A percentile compares a stretch with the other conserved stretches of the same genome.
These are phyloP conservation scores for Cornus controversa DNA, from an alignment of 148 eudicot genomes.

Conservation along the genomic window DNA sequence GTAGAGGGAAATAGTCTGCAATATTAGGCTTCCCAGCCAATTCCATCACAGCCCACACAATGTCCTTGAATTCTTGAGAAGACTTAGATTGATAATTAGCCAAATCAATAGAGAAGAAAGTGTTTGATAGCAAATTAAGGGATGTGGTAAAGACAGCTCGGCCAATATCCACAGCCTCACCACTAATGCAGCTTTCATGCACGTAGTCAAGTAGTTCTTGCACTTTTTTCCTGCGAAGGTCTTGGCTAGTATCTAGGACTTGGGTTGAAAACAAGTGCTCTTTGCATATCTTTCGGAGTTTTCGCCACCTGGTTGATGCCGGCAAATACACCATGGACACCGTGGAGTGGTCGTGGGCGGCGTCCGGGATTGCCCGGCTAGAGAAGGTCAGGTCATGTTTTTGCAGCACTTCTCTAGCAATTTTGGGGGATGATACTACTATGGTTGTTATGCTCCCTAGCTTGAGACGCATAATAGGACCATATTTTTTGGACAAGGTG, in stretches of 20 bases:
- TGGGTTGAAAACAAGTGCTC: not conserved
- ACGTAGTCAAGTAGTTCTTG: not conserved
- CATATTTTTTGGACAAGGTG: conserved; percentile 31
- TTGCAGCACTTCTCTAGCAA: conserved; percentile 25
- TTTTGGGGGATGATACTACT: conserved; percentile 38
- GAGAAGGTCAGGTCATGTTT: not conserved
- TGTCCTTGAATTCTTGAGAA: not conserved
- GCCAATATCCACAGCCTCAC: not conserved
- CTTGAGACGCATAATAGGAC: conserved; percentile 48
- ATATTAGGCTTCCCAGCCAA: not conserved
- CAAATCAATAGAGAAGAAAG: not conserved
- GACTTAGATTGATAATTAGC: not conserved
- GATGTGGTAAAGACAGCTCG: not conserved
- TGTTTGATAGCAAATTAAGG: not conserved
- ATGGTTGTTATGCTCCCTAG: conserved; percentile 37
- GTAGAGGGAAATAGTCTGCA: not conserved
- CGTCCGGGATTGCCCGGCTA: not conserved
- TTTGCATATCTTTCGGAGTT: not conserved
- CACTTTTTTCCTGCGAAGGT: not conserved
- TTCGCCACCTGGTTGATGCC: not conserved
- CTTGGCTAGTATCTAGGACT: not conserved
- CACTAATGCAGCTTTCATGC: not conserved
- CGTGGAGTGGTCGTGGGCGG: not conserved
- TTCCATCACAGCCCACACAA: not conserved
- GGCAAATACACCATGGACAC: not conserved